A percentile compares a stretch with the other conserved stretches of the same genome.
Evolutionary conservation across 441 rosid species (phyloP).

Genomic region (Hura crepitans): DNA sequence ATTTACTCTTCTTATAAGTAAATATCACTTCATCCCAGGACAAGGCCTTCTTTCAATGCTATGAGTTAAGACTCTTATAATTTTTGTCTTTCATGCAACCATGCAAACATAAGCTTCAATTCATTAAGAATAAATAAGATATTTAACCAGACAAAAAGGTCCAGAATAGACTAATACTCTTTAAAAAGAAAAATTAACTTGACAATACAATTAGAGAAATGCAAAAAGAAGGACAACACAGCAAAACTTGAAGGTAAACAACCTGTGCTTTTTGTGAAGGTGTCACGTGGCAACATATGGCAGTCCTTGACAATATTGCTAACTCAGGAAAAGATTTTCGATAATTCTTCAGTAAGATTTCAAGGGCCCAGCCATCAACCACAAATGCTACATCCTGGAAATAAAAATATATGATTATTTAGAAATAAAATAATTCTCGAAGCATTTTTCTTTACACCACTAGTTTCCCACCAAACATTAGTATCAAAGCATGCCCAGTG

Average conservation of each 20-base stretch:
- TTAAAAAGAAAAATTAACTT: not conserved
- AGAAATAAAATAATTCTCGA: not conserved
- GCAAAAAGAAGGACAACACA: slow-evolving; percentile 16
- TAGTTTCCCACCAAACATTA: not conserved
- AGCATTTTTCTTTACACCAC: not conserved
- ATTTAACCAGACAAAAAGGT: not conserved
- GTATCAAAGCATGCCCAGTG: not conserved
- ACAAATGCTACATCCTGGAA: slow-evolving; percentile 92
- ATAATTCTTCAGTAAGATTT: slow-evolving; percentile 80
- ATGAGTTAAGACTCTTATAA: not conserved
- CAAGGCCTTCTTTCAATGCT: not conserved
- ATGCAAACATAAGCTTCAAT: not conserved
- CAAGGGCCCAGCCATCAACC: slow-evolving; percentile 98
- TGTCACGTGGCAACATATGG: slow-evolving; percentile 97
- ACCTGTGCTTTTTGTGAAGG: slow-evolving; percentile 99
- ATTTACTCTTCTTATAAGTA: too few relatives aligned
- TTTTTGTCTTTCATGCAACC: not conserved
- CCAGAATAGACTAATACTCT: not conserved
- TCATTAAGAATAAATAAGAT: not conserved
- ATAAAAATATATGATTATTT: not conserved
- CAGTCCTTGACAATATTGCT: slow-evolving; percentile 94
- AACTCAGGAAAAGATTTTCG: slow-evolving; percentile 85
- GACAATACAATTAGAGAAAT: not conserved
- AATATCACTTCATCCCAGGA: slow-evolving; percentile 1
- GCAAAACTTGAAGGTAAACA: slow-evolving; percentile 20